Percentiles rank a stretch among this genome's conserved stretches.
These are phyloP conservation scores for Collybia sp. DNA, from an alignment of 768 basidiomycete genomes.

Conservation along the genomic window DNA sequence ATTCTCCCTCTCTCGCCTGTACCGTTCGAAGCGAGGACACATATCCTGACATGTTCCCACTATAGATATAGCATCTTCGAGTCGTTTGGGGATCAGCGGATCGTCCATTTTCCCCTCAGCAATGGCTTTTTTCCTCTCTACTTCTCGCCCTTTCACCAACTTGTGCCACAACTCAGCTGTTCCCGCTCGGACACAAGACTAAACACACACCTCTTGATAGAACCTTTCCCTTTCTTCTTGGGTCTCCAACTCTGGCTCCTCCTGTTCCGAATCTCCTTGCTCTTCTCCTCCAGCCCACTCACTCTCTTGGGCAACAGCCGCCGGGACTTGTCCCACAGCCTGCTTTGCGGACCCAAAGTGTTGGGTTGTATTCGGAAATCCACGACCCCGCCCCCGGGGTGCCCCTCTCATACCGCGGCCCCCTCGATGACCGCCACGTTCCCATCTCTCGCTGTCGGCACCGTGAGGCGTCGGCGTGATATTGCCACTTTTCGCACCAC, in stretches of 20 bases:
- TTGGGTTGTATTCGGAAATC: conserved; percentile 36
- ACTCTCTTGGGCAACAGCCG: conserved; percentile 22
- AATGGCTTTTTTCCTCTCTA: conserved; percentile 70
- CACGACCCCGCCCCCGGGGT: conserved; percentile 30
- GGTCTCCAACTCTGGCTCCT: conserved; percentile 51
- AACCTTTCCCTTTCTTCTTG: conserved; percentile 63
- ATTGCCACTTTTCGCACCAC: conserved; percentile 25
- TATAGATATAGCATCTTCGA: conserved; percentile 91
- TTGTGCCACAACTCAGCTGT: conserved; percentile 22
- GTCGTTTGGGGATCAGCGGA: conserved; percentile 68
- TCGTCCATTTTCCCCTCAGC: conserved; percentile 86
- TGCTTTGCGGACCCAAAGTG: conserved; percentile 21
- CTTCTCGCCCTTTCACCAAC: conserved; percentile 73
- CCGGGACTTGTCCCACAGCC: conserved; percentile 15
- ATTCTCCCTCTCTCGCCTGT: conserved; percentile 85
- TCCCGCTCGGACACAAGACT: conserved; percentile 11
- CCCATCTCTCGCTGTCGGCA: conserved; percentile 53
- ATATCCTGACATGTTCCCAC: conserved; percentile 90
- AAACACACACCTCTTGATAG: conserved; percentile 61
- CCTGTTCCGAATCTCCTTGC: conserved; percentile 23
- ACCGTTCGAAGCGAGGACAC: conserved; percentile 93
- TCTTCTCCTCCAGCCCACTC: conserved; percentile 27
- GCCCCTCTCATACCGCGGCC: conserved; percentile 34
- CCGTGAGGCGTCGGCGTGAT: conserved; percentile 25
- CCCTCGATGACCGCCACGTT: conserved; percentile 55